Conservation (phyloP, 148 eudicot genomes). For the Pouteria glomerata region DNA sequence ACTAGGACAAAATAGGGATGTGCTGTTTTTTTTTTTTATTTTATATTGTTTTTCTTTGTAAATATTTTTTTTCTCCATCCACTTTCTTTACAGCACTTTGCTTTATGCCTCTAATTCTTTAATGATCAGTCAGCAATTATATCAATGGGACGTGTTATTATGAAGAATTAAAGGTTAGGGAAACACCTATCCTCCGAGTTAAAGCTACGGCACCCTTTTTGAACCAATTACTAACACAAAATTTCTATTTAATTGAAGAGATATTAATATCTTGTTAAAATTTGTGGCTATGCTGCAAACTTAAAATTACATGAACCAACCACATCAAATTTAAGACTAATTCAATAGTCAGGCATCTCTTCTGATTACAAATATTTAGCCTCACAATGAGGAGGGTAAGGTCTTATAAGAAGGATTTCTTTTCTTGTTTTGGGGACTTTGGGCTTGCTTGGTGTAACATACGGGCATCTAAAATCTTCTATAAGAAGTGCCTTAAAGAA, state of each 20-base stretch:
- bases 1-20: background rate
- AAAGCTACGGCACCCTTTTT: no score
- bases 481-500: no score
- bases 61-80: background rate
- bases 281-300: background rate
- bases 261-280: background rate
- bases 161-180: background rate
- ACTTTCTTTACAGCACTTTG: background rate
- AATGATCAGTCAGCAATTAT: background rate
- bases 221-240: background rate
- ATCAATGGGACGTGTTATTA: background rate
- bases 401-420: no score
- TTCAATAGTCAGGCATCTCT: background rate
- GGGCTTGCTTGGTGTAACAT: no score
- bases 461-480: no score
- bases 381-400: background rate
- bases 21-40: background rate
- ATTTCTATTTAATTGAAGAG: background rate
- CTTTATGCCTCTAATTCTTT: background rate
- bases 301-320: no score
- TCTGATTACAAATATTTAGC: background rate
- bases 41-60: background rate
- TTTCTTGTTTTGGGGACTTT: no score
- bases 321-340: no score
- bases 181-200: background rate